Conservation (phyloP, 1,139 yeast genomes). For the Pichia cactophila region DNA sequence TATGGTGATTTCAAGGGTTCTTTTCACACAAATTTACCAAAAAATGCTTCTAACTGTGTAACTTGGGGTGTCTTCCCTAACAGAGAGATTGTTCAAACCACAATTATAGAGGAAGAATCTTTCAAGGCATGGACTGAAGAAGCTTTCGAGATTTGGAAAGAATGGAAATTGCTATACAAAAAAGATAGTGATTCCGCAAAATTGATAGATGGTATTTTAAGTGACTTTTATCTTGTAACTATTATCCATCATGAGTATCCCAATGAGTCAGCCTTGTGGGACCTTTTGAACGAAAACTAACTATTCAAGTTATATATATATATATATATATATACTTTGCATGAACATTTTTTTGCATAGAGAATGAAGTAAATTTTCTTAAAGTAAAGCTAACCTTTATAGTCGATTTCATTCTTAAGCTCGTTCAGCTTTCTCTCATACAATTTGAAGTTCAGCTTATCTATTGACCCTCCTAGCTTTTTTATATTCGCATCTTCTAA, state of each 20-base stretch:
- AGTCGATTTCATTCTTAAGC: slow-evolving; percentile 21
- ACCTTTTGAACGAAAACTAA: slow-evolving; percentile 35
- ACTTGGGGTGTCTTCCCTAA: slow-evolving; percentile 97
- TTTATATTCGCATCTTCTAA: slow-evolving; percentile 21
- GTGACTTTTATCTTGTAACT: slow-evolving; percentile 68
- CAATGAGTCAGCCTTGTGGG: slow-evolving; percentile 75
- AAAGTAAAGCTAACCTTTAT: slow-evolving; percentile 12
- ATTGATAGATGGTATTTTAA: slow-evolving; percentile 53
- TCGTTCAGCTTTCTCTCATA: slow-evolving; percentile 24
- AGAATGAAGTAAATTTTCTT: not conserved
- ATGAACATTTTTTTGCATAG: not conserved
- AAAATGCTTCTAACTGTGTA: slow-evolving; percentile 57
- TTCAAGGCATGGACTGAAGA: slow-evolving; percentile 93
- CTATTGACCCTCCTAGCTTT: slow-evolving; percentile 31
- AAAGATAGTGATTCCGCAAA: slow-evolving; percentile 46
- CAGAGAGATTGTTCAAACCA: slow-evolving; percentile 78
- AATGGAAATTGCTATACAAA: slow-evolving; percentile 82
- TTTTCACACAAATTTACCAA: slow-evolving; percentile 54
- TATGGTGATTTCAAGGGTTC: slow-evolving; percentile 54
- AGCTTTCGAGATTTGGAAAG: slow-evolving; percentile 83
- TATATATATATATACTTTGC: not conserved
- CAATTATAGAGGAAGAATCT: slow-evolving; percentile 80
- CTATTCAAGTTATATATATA: not conserved
- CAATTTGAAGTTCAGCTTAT: slow-evolving; percentile 27
- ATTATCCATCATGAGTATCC: slow-evolving; percentile 79